phyloP scores from a whole-genome alignment of 2,329 filamentous ascomycete genomes.

The Beauveria sp. region DNA sequence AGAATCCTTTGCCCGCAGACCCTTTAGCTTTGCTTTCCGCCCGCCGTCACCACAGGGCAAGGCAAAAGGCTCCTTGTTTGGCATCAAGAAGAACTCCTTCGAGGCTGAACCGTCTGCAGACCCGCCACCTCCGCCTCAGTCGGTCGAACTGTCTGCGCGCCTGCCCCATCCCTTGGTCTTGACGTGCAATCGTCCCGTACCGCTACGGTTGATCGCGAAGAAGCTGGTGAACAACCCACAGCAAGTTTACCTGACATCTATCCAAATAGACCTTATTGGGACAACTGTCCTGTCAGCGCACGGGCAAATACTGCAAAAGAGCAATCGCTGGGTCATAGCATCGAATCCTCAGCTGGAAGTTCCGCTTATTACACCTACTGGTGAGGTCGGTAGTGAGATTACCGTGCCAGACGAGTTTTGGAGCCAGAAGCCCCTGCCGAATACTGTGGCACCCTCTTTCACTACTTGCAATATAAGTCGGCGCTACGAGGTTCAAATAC shows the following conservation, averaged over 20 bases:
- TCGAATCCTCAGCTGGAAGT: conserved; percentile 65
- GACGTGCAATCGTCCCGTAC: conserved; percentile 81
- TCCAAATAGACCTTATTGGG: conserved; percentile 77
- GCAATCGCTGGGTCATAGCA: conserved; percentile 66
- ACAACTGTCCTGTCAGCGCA: conserved; percentile 74
- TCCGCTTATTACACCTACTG: conserved; percentile 52
- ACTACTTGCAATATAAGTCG: conserved; percentile 80
- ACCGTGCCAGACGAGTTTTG: conserved; percentile 66
- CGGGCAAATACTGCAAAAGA: conserved; percentile 62
- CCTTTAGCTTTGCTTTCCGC: conserved; percentile 47
- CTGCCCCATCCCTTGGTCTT: conserved; percentile 81
- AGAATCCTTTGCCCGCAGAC: conserved; percentile 77
- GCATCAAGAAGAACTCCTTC: conserved; percentile 27
- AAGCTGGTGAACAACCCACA: conserved; percentile 64
- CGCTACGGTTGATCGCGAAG: conserved; percentile 70
- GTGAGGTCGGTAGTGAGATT: conserved; percentile 57
- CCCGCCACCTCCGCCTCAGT: conserved; percentile 40
- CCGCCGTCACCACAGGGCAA: conserved; percentile 27
- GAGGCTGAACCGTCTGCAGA: neutral
- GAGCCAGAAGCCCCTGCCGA: conserved; percentile 65
- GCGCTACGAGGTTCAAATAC: conserved; percentile 73
- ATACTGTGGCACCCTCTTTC: conserved; percentile 81
- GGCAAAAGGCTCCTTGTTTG: conserved; percentile 56
- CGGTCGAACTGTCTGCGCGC: conserved; percentile 68
- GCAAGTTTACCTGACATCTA: conserved; percentile 63